Percentiles rank a stretch among this genome's conserved stretches.
These are phyloP conservation scores for Pseudocercospora fuligena DNA, from an alignment of 2,329 filamentous ascomycete species.

Conservation along the genomic window DNA sequence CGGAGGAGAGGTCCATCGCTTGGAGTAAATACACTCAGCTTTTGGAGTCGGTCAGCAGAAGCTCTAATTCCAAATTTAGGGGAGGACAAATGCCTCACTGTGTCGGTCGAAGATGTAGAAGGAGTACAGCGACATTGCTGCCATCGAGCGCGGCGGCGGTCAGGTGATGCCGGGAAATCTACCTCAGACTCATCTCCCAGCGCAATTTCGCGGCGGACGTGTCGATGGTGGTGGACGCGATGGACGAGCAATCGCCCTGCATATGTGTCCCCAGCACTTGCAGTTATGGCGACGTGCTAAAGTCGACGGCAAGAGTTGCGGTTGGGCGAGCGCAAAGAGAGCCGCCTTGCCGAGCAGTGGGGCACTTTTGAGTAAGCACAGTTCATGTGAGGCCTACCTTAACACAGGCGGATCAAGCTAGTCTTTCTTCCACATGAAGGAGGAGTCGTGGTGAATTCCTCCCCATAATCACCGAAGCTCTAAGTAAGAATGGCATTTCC, in stretches of 20 bases:
- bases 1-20: constrained; percentile 68
- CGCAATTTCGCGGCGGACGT: background rate
- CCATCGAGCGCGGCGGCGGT: constrained; percentile 6
- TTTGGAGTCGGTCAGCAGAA: constrained; percentile 23
- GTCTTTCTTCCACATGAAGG: constrained; percentile 13
- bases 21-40: constrained; percentile 98
- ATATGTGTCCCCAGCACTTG: constrained; percentile 5
- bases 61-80: background rate
- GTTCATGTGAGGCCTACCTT: constrained; percentile 6
- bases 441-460: constrained; percentile 9
- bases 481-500: constrained; percentile 10
- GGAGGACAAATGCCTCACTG: constrained; percentile 62
- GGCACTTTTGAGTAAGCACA: background rate
- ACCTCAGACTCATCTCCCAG: constrained; percentile 1
- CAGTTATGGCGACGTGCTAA: background rate
- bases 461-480: background rate
- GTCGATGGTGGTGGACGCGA: background rate
- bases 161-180: constrained; percentile 2
- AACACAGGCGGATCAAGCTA: background rate
- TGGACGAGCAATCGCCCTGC: background rate
- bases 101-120: constrained; percentile 99
- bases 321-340: background rate
- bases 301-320: constrained; percentile 1
- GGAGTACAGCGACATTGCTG: constrained; percentile 85
- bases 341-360: background rate